A percentile compares a stretch with the other conserved stretches of the same genome.
These are phyloP conservation scores for Venturia pyrina DNA, from an alignment of 2,329 filamentous ascomycete species.

Conservation along the genomic window DNA sequence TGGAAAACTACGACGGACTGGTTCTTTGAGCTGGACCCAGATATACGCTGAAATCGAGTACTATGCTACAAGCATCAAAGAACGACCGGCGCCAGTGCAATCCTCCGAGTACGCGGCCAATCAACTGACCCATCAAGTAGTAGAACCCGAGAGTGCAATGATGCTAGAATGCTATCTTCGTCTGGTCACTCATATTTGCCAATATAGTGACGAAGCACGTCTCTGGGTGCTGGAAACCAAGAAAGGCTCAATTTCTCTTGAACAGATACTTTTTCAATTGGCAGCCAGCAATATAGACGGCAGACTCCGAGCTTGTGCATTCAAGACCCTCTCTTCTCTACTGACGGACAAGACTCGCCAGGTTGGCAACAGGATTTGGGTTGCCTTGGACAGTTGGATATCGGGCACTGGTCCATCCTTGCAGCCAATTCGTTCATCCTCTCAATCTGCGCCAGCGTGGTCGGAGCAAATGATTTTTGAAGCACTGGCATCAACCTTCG, in stretches of 20 bases:
- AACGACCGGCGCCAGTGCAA: conserved; percentile 45
- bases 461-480: conserved; percentile 45
- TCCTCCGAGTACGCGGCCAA: conserved; percentile 5
- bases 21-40: conserved; percentile 83
- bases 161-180: conserved; percentile 94
- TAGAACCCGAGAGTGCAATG: conserved; percentile 88
- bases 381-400: conserved; percentile 68
- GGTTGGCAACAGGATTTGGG: conserved; percentile 69
- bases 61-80: conserved; percentile 68
- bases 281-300: conserved; percentile 67
- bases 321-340: conserved; percentile 65
- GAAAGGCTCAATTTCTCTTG: conserved; percentile 52
- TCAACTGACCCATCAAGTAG: conserved; percentile 41
- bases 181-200: conserved; percentile 71
- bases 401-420: conserved; percentile 34
- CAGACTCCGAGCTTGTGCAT: conserved; percentile 73
- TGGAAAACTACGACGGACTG: conserved; percentile 69
- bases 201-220: conserved; percentile 62
- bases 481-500: conserved; percentile 67
- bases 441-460: conserved; percentile 5
- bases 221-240: conserved; percentile 51
- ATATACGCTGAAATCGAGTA: conserved; percentile 85
- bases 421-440: background rate
- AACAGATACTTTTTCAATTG: conserved; percentile 70
- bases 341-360: conserved; percentile 61